Evolutionary conservation across 768 basidiomycete genomes (phyloP).

Genomic region (Porphyrellus cyaneotinctus): DNA sequence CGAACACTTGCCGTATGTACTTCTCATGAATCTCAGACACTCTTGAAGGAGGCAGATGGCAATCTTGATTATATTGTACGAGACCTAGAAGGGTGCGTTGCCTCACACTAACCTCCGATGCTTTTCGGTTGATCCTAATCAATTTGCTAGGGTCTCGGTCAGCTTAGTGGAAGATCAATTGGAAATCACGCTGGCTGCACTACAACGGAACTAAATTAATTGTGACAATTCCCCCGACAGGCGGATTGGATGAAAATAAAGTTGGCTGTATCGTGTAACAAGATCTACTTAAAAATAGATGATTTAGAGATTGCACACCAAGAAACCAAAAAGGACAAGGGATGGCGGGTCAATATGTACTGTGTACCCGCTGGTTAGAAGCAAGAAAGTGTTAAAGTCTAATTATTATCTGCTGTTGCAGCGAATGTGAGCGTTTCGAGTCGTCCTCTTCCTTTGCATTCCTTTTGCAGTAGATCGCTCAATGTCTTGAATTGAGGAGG

Average conservation of each 20-base stretch:
- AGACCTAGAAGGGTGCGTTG: constrained; percentile 60
- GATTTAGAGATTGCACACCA: neutral
- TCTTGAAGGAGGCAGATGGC: constrained; percentile 38
- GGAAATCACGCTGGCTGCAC: constrained; percentile 16
- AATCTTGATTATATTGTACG: constrained; percentile 62
- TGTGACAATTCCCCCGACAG: neutral
- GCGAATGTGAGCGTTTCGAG: constrained; percentile 80
- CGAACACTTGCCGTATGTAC: constrained; percentile 81
- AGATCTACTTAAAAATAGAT: neutral
- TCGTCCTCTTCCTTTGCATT: constrained; percentile 83
- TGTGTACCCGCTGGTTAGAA: neutral
- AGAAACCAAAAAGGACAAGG: neutral
- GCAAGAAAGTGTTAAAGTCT: neutral
- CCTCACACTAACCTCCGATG: neutral
- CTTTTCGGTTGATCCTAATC: neutral
- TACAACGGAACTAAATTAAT: constrained; percentile 11
- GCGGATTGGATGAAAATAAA: neutral
- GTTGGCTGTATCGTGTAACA: neutral
- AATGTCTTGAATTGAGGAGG: constrained; percentile 87
- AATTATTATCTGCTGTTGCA: constrained; percentile 45
- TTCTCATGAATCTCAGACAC: constrained; percentile 55
- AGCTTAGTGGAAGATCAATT: constrained; percentile 18
- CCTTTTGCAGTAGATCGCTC: constrained; percentile 85
- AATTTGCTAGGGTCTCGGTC: constrained; percentile 18
- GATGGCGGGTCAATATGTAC: neutral